A percentile compares a stretch with the other conserved stretches of the same genome.
Conservation (phyloP, 257 asterid genomes). For the Primulina eburnea region DNA sequence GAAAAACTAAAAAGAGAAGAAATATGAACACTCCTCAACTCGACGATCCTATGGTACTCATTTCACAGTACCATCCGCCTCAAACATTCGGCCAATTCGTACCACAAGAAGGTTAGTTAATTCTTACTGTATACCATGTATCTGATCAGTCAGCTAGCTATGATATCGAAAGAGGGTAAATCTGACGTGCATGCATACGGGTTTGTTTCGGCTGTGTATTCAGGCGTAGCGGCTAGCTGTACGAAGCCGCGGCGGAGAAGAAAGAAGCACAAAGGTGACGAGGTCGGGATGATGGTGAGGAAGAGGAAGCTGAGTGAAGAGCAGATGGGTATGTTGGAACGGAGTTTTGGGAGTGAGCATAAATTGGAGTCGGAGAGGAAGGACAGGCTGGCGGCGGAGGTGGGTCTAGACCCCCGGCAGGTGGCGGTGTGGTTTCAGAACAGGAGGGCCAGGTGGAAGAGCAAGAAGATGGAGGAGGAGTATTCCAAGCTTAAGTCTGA, state of each 20-base stretch:
- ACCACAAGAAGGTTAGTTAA: conserved; percentile 38
- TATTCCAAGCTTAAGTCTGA: conserved; percentile 47
- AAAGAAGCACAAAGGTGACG: conserved; percentile 32
- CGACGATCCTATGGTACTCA: conserved; percentile 46
- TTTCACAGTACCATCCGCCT: conserved; percentile 48
- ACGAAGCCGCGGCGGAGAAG: conserved; percentile 8
- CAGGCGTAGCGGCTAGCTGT: background rate
- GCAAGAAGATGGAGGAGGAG: conserved; percentile 84
- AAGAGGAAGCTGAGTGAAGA: conserved; percentile 81
- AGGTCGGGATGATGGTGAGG: conserved; percentile 37
- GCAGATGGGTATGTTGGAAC: conserved; percentile 56
- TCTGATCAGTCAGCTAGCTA: background rate
- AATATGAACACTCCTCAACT: conserved; percentile 29
- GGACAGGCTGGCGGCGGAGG: conserved; percentile 73
- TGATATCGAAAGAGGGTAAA: conserved; percentile 26
- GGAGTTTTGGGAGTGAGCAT: conserved; percentile 64
- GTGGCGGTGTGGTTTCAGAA: conserved; percentile 98
- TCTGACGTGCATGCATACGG: conserved; percentile 10
- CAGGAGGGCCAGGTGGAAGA: conserved; percentile 85
- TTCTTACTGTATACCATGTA: conserved; percentile 12
- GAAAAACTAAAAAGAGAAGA: background rate
- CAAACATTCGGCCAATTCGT: conserved; percentile 31
- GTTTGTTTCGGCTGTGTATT: background rate
- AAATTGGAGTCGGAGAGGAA: conserved; percentile 86
- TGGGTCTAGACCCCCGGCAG: conserved; percentile 84